Conservation (phyloP, 2,329 filamentous ascomycete species). For the Cyphellophora attinorum region DNA sequence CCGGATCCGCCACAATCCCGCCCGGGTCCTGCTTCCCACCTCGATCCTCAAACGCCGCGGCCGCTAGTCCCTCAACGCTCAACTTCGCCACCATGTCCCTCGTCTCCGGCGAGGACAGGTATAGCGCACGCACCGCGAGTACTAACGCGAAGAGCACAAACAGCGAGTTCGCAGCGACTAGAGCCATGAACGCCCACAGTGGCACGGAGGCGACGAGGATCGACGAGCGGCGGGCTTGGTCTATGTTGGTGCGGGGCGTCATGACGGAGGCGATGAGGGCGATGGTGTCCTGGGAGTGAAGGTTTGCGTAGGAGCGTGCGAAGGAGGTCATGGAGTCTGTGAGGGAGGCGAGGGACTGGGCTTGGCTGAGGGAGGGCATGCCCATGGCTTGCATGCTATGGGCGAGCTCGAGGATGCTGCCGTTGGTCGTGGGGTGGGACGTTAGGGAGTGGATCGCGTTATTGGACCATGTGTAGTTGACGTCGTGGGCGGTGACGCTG, state of each 20-base stretch:
- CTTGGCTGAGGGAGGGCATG: slow-evolving; percentile 1
- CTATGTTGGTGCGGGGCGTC: slow-evolving; percentile 1
- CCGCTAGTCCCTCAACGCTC: slow-evolving; percentile 6
- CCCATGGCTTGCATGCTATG: slow-evolving; percentile 5
- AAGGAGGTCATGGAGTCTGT: background rate
- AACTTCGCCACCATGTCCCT: slow-evolving; percentile 5
- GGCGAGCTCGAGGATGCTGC: slow-evolving; percentile 4
- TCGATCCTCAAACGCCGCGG: slow-evolving; percentile 6
- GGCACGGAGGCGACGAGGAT: slow-evolving; percentile 3
- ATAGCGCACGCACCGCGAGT: slow-evolving; percentile 4
- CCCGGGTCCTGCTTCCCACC: slow-evolving; percentile 1
- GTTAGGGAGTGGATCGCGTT: slow-evolving; percentile 1
- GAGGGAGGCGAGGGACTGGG: slow-evolving; percentile 4
- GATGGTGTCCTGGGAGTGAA: slow-evolving; percentile 1
- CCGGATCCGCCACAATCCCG: slow-evolving; percentile 1
- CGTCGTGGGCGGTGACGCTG: slow-evolving; percentile 3
- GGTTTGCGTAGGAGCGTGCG: slow-evolving; percentile 2
- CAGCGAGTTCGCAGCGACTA: slow-evolving; percentile 2
- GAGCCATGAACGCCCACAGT: background rate
- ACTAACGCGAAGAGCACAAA: slow-evolving; percentile 3
- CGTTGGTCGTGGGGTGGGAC: slow-evolving; percentile 4
- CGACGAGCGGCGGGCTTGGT: background rate
- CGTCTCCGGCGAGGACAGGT: slow-evolving; percentile 1
- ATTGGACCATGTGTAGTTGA: slow-evolving; percentile 4
- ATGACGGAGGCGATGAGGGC: slow-evolving; percentile 1